These are phyloP conservation scores for Anethum foeniculum DNA, from an alignment of 140 eudicot genomes.

Conservation along the genomic window DNA sequence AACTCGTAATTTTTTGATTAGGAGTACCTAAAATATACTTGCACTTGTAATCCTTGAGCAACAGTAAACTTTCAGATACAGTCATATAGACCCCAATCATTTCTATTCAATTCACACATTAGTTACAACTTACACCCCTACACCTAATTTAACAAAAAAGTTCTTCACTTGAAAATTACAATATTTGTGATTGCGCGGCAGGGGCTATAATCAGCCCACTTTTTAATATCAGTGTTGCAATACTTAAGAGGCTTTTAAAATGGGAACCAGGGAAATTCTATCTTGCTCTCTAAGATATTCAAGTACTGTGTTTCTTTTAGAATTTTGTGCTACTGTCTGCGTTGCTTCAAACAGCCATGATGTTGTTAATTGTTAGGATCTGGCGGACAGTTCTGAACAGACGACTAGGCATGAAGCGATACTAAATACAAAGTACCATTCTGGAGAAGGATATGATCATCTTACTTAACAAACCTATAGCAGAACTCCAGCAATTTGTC, in stretches of 20 bases:
- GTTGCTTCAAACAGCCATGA: not conserved
- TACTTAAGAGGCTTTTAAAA: not conserved
- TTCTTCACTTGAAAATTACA: too few relatives aligned
- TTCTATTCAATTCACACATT: too few relatives aligned
- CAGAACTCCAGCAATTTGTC: conserved; percentile 59
- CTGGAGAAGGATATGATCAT: conserved; percentile 1
- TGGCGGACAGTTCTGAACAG: not conserved
- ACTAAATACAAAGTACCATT: not conserved
- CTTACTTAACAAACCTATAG: conserved; percentile 38
- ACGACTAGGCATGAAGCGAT: not conserved
- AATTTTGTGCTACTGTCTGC: not conserved
- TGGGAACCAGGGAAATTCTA: not conserved
- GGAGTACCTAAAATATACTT: too few relatives aligned
- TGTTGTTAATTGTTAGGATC: not conserved
- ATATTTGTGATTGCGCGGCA: too few relatives aligned
- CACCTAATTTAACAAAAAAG: too few relatives aligned
- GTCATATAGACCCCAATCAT: too few relatives aligned
- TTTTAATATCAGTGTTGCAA: not conserved
- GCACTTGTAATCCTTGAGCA: too few relatives aligned
- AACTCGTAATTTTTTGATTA: too few relatives aligned
- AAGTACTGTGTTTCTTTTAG: not conserved
- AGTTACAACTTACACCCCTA: too few relatives aligned
- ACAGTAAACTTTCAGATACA: too few relatives aligned
- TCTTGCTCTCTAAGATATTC: not conserved
- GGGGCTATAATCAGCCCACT: not conserved